phyloP scores from a whole-genome alignment of 108 stramenopile genomes.

The Chaetoceros tenuissimus region DNA sequence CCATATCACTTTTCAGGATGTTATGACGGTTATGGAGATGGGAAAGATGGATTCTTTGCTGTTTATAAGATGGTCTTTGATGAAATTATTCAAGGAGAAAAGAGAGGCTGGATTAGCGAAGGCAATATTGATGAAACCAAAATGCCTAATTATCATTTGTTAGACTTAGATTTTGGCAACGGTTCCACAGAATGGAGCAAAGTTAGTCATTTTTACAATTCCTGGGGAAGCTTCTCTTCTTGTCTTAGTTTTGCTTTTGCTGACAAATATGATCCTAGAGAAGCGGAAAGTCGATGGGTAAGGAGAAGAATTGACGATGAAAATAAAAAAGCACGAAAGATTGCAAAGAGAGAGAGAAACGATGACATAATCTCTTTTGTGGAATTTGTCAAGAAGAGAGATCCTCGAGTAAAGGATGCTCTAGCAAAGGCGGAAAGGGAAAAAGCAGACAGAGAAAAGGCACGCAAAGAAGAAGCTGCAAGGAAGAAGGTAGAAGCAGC shows the following conservation, averaged over 20 bases:
- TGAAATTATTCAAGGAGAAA: constrained; percentile 56
- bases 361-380: constrained; percentile 69
- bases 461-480: constrained; percentile 35
- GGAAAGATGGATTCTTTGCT: constrained; percentile 46
- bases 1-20: constrained; percentile 60
- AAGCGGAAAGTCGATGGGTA: constrained; percentile 63
- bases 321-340: constrained; percentile 65
- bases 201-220: constrained; percentile 56
- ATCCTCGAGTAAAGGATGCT: constrained; percentile 64
- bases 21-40: constrained; percentile 59
- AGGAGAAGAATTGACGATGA: constrained; percentile 82
- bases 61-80: constrained; percentile 58
- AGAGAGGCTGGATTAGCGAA: constrained; percentile 36
- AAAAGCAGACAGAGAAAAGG: constrained; percentile 37
- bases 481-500: constrained; percentile 40
- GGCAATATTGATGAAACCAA: constrained; percentile 33
- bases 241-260: constrained; percentile 75
- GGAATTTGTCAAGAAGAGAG: constrained; percentile 75
- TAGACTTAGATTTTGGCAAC: constrained; percentile 54
- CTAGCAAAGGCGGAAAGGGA: constrained; percentile 32
- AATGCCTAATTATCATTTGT: constrained; percentile 24
- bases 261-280: constrained; percentile 64
- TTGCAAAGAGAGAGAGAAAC: constrained; percentile 56
- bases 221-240: constrained; percentile 72
- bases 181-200: constrained; percentile 37